Evolutionary conservation across 495 filamentous ascomycete species (phyloP).

Genomic region (Annulohypoxylon maeteangense): DNA sequence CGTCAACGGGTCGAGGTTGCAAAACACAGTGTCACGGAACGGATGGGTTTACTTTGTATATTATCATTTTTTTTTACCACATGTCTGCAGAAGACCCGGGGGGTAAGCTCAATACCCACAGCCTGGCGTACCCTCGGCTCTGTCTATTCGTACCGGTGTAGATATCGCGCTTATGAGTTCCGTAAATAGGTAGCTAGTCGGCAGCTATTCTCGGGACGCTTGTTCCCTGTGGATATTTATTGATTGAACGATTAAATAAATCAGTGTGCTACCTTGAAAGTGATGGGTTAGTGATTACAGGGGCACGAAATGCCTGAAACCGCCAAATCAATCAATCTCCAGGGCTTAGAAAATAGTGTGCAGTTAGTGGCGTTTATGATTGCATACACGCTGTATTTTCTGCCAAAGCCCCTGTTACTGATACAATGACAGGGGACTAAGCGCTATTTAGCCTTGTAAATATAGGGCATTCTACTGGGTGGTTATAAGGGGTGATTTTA

Average conservation of each 20-base stretch:
- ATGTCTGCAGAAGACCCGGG: conserved; percentile 13
- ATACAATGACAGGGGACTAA: no score
- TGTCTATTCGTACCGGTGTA: conserved; percentile 15
- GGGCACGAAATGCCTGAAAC: no score
- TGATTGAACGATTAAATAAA: conserved; percentile 1
- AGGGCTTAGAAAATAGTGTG: no score
- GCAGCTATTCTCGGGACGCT: not conserved
- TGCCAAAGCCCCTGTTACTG: no score
- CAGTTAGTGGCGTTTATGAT: no score
- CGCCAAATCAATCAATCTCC: no score
- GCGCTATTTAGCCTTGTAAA: no score
- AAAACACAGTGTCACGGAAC: not conserved
- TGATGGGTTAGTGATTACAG: not conserved
- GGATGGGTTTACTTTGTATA: conserved; percentile 17
- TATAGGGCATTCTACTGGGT: no score
- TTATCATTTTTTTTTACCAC: not conserved
- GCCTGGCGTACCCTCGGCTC: conserved; percentile 17
- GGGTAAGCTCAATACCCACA: conserved; percentile 33
- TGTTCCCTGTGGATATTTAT: conserved; percentile 9
- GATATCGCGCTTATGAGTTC: conserved; percentile 11
- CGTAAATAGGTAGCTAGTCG: conserved; percentile 1
- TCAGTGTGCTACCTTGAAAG: not conserved
- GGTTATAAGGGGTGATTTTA: no score
- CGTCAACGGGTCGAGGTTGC: not conserved
- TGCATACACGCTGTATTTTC: no score